A percentile compares a stretch with the other conserved stretches of the same genome.
These are phyloP conservation scores for Gastrolobium villosum DNA, from an alignment of 306 rosid genomes.

Conservation along the genomic window DNA sequence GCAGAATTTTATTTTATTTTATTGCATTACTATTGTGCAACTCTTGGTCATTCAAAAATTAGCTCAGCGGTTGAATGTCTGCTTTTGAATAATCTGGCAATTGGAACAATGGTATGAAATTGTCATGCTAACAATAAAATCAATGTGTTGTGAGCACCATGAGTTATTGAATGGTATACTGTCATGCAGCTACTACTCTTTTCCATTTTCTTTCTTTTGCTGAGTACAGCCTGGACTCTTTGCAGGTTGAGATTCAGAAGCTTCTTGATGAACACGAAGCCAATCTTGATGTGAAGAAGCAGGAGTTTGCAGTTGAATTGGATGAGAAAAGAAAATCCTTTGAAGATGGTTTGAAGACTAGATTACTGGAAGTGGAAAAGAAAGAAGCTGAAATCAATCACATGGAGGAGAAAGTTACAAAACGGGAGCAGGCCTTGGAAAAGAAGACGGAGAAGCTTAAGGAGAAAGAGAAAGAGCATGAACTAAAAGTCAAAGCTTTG, in stretches of 20 bases:
- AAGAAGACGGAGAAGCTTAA: slow-evolving; percentile 84
- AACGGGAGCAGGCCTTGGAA: slow-evolving; percentile 87
- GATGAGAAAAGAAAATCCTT: slow-evolving; percentile 79
- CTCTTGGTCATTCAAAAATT: slow-evolving; percentile 26
- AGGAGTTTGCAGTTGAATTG: slow-evolving; percentile 80
- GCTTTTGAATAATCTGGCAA: slow-evolving; percentile 22
- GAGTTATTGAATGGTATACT: slow-evolving; percentile 7
- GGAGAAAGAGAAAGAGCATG: slow-evolving; percentile 92
- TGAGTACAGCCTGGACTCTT: slow-evolving; percentile 23
- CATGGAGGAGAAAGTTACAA: slow-evolving; percentile 83
- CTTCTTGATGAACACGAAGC: slow-evolving; percentile 83
- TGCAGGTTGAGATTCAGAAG: slow-evolving; percentile 88
- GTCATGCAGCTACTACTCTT: background rate
- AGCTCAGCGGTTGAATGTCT: background rate
- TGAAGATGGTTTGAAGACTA: slow-evolving; percentile 77
- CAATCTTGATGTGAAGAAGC: slow-evolving; percentile 71
- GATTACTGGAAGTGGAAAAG: slow-evolving; percentile 76
- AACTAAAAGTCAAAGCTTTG: slow-evolving; percentile 72
- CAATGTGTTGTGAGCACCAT: background rate
- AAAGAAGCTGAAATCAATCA: slow-evolving; percentile 90
- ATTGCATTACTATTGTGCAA: background rate
- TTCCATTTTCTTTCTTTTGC: slow-evolving; percentile 12
- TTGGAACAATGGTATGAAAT: background rate
- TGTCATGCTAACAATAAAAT: background rate
- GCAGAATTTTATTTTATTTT: slow-evolving; percentile 21